These are phyloP conservation scores for Hymenoscyphus linearis DNA, from an alignment of 2,329 filamentous ascomycete species.

Conservation along the genomic window DNA sequence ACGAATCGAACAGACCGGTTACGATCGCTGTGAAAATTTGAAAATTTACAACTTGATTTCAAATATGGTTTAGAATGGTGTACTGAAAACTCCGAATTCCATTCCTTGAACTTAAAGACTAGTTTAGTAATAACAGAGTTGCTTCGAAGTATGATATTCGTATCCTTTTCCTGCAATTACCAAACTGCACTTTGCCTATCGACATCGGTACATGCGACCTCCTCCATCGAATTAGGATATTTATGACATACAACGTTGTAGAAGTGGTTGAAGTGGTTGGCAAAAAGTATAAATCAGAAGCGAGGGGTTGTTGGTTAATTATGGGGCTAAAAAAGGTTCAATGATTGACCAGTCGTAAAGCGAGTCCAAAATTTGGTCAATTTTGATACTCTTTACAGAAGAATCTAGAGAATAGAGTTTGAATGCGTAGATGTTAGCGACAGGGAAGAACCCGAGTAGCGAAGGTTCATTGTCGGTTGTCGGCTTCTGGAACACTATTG, in stretches of 20 bases:
- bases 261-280: not conserved
- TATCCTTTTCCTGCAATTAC: not conserved
- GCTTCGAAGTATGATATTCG: not conserved
- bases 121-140: no score
- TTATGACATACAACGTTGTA: not conserved
- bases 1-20: not conserved
- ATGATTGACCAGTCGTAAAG: not conserved
- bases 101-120: no score
- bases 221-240: not conserved
- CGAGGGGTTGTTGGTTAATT: not conserved
- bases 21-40: not conserved
- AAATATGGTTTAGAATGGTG: no score
- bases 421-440: not conserved
- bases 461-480: not conserved
- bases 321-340: not conserved
- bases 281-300: not conserved
- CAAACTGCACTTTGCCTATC: not conserved
- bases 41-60: no score
- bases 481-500: not conserved
- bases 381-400: not conserved
- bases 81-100: no score
- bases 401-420: not conserved
- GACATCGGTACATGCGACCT: no score
- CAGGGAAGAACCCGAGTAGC: not conserved
- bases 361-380: not conserved